Evolutionary conservation across 441 rosid species (phyloP).

Genomic region (Jatropha multifida): DNA sequence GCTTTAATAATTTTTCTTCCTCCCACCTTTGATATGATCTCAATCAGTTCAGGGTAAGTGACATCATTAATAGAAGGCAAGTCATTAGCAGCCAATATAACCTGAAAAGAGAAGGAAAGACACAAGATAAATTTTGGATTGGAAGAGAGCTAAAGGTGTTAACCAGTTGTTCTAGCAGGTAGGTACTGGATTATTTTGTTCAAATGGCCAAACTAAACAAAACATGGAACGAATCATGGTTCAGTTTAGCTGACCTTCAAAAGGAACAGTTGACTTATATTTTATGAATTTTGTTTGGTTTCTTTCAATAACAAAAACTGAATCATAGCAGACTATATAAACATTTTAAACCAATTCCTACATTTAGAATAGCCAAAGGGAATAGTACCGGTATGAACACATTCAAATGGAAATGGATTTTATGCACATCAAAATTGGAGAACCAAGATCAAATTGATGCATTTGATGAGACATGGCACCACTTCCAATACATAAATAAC

Average conservation of each 20-base stretch:
- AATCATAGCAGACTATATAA: not conserved
- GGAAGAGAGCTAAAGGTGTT: not conserved
- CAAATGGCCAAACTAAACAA: not conserved
- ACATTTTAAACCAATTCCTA: not conserved
- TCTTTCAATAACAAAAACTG: not conserved
- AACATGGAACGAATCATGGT: no score
- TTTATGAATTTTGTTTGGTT: not conserved
- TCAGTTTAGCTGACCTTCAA: no score
- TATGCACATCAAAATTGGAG: not conserved
- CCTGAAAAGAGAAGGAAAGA: constrained; percentile 45
- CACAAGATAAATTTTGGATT: no score
- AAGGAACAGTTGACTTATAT: no score
- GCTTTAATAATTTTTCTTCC: constrained; percentile 8
- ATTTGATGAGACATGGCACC: no score
- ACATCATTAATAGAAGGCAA: constrained; percentile 93
- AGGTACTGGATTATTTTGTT: not conserved
- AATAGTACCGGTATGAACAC: not conserved
- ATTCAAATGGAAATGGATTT: not conserved
- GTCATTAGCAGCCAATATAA: constrained; percentile 93
- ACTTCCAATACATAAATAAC: no score
- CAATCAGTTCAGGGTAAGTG: constrained; percentile 76
- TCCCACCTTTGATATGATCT: constrained; percentile 75
- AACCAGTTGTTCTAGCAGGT: not conserved
- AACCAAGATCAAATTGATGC: no score
- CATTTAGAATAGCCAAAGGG: not conserved